A percentile compares a stretch with the other conserved stretches of the same genome.
Evolutionary conservation across 2,329 filamentous ascomycete genomes (phyloP).

Genomic region (Ascochyta clinopodiicola): DNA sequence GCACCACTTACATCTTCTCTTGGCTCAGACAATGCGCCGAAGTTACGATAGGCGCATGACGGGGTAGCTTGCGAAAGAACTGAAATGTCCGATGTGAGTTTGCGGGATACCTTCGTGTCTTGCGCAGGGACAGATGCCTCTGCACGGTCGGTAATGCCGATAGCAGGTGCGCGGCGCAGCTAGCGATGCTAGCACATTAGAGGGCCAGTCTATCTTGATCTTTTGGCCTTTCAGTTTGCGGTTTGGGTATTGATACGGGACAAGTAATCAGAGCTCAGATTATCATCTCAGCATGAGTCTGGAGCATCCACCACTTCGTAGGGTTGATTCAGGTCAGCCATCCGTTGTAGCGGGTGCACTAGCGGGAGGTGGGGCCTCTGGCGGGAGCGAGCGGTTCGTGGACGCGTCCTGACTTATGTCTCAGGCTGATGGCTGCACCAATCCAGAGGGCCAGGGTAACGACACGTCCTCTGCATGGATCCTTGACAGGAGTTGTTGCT

Average conservation of each 20-base stretch:
- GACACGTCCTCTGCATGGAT: background rate
- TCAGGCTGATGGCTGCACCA: slow-evolving; percentile 4
- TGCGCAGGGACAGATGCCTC: slow-evolving; percentile 3
- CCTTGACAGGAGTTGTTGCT: background rate
- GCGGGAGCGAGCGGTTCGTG: slow-evolving; percentile 2
- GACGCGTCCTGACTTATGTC: background rate
- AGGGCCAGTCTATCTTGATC: slow-evolving; percentile 1
- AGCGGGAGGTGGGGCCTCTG: slow-evolving; percentile 9
- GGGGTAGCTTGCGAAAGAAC: background rate
- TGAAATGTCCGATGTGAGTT: background rate
- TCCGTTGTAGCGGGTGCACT: slow-evolving; percentile 4
- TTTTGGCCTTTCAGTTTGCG: slow-evolving; percentile 13
- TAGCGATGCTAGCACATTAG: background rate
- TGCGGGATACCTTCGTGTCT: background rate
- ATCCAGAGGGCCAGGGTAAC: background rate
- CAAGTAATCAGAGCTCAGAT: background rate
- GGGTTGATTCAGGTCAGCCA: slow-evolving; percentile 9
- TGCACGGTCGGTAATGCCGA: slow-evolving; percentile 1
- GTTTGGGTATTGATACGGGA: background rate
- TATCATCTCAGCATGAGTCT: background rate
- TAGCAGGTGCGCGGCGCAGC: background rate
- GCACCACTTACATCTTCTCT: slow-evolving; percentile 3
- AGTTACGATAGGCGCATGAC: background rate
- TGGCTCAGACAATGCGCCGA: background rate
- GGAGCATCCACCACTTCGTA: background rate